Percentiles rank a stretch among this genome's conserved stretches.
Conservation (phyloP, 768 basidiomycete species). For the Podaxis rugospora region DNA sequence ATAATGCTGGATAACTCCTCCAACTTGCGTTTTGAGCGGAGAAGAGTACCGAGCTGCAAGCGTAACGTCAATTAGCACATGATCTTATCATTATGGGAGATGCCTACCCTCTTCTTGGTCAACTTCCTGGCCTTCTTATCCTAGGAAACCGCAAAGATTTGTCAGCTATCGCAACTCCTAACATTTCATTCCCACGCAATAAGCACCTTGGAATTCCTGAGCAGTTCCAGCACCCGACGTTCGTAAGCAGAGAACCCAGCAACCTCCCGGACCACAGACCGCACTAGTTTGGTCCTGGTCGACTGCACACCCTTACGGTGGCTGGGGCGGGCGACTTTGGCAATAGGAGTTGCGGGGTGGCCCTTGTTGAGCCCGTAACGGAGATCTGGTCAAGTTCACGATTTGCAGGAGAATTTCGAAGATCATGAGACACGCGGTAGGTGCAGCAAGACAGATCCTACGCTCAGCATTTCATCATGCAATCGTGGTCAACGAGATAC, state of each 20-base stretch:
- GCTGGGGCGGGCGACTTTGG: slow-evolving; percentile 70
- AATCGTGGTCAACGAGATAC: slow-evolving; percentile 23
- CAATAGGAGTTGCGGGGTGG: slow-evolving; percentile 82
- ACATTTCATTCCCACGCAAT: not conserved
- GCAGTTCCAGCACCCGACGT: slow-evolving; percentile 94
- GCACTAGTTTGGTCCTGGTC: slow-evolving; percentile 90
- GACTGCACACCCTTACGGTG: slow-evolving; percentile 92
- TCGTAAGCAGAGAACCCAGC: slow-evolving; percentile 97
- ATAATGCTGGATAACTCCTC: slow-evolving; percentile 93
- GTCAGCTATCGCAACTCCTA: not conserved
- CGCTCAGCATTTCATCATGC: slow-evolving; percentile 12
- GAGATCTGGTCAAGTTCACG: slow-evolving; percentile 52
- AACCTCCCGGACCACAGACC: slow-evolving; percentile 92
- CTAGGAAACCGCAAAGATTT: slow-evolving; percentile 31
- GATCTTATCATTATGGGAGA: slow-evolving; percentile 17
- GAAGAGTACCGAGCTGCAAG: slow-evolving; percentile 86
- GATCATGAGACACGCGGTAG: not conserved
- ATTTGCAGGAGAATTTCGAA: not conserved
- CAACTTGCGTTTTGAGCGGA: slow-evolving; percentile 98
- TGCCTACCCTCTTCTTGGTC: slow-evolving; percentile 94
- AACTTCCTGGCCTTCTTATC: slow-evolving; percentile 99
- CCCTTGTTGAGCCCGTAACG: slow-evolving; percentile 85
- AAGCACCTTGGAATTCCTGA: slow-evolving; percentile 91
- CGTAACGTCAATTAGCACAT: slow-evolving; percentile 3
- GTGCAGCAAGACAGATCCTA: not conserved